Conservation (phyloP, 2,329 filamentous ascomycete species). For the Nemania diffusa region DNA sequence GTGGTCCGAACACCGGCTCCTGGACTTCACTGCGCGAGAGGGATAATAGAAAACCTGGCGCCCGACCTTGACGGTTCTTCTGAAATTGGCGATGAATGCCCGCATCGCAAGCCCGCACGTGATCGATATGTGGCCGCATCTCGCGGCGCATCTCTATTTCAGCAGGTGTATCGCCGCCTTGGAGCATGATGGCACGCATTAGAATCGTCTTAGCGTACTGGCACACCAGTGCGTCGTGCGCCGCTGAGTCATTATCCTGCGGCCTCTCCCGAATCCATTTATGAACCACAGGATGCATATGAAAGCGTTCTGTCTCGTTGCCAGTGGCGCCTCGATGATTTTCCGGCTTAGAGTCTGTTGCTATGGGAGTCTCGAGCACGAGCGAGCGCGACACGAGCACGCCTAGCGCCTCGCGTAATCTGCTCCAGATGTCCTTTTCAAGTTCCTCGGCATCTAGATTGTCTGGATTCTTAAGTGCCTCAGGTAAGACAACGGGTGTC, state of each 20-base stretch:
- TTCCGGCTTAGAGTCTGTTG: background rate
- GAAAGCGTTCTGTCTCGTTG: background rate
- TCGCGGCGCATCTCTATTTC: slow-evolving; percentile 2
- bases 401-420: slow-evolving; percentile 2
- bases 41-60: background rate
- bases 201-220: slow-evolving; percentile 4
- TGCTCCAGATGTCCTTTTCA: background rate
- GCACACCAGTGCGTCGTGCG: slow-evolving; percentile 2
- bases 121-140: slow-evolving; percentile 7
- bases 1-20: background rate
- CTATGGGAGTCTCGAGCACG: background rate
- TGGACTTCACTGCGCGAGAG: background rate
- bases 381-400: slow-evolving; percentile 4
- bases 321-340: background rate
- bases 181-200: background rate
- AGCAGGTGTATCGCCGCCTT: background rate
- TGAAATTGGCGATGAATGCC: background rate
- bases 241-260: background rate
- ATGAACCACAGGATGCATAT: slow-evolving; percentile 12
- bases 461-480: background rate
- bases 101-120: background rate
- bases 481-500: background rate
- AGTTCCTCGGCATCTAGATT: background rate
- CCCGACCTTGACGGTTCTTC: background rate
- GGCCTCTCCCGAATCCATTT: slow-evolving; percentile 13